These are phyloP conservation scores for Piper betle DNA, from an alignment of 164 flowering plant genomes.

Conservation along the genomic window DNA sequence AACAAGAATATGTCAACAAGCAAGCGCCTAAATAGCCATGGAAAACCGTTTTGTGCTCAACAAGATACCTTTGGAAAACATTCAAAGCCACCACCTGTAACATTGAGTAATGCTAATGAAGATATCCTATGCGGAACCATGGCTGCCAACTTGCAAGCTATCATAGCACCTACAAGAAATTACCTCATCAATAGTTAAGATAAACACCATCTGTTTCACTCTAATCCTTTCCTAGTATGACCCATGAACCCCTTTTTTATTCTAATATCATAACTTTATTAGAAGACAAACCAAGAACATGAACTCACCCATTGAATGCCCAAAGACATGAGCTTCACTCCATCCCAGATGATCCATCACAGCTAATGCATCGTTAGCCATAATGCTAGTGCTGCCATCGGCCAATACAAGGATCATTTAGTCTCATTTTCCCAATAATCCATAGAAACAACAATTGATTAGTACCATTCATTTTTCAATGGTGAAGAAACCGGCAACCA, in stretches of 20 bases:
- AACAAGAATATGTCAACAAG: neutral
- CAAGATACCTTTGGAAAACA: conserved; percentile 74
- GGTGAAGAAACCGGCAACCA: neutral
- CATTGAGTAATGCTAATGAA: conserved; percentile 84
- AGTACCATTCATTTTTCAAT: neutral
- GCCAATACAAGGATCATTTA: neutral
- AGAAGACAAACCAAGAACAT: neutral
- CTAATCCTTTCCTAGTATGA: no score
- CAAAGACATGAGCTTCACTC: conserved; percentile 78
- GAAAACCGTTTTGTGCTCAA: neutral
- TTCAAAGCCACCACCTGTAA: conserved; percentile 90
- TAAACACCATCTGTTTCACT: no score
- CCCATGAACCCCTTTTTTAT: no score
- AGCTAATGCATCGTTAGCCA: conserved; percentile 93
- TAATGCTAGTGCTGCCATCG: conserved; percentile 56
- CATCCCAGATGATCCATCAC: conserved; percentile 91
- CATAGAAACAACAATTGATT: neutral
- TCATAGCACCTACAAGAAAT: conserved; percentile 85
- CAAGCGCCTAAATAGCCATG: neutral
- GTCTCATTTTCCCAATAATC: neutral
- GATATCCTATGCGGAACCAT: conserved; percentile 69
- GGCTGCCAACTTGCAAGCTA: conserved; percentile 84
- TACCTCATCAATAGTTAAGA: no score
- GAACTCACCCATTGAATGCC: conserved; percentile 95
- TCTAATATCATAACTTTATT: no score